Conservation (phyloP, 2,329 filamentous ascomycete species). For the Blastomyces emzantsi region DNA sequence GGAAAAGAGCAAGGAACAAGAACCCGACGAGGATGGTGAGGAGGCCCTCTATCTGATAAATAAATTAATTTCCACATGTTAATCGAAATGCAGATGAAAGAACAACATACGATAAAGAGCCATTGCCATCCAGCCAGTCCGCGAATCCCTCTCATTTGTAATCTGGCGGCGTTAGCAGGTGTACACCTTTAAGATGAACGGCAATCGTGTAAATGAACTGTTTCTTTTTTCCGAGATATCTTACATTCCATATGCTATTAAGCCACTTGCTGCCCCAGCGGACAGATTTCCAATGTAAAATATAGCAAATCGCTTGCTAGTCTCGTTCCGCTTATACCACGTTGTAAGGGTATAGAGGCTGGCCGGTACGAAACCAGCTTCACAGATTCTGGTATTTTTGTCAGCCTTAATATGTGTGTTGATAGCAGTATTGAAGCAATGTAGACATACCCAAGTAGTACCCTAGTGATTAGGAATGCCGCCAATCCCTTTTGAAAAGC, state of each 20-base stretch:
- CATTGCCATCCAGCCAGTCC: slow-evolving; percentile 45
- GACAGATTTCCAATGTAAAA: slow-evolving; percentile 46
- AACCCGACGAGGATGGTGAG: slow-evolving; percentile 10
- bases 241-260: slow-evolving; percentile 22
- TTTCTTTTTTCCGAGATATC: background rate
- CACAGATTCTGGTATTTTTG: slow-evolving; percentile 28
- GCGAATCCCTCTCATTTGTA: slow-evolving; percentile 42
- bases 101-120: slow-evolving; percentile 42
- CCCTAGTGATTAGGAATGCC: slow-evolving; percentile 38
- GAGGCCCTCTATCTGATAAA: slow-evolving; percentile 10
- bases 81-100: slow-evolving; percentile 39
- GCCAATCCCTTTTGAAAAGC: slow-evolving; percentile 39
- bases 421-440: background rate
- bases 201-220: background rate
- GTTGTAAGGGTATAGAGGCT: slow-evolving; percentile 42
- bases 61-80: background rate
- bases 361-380: slow-evolving; percentile 46
- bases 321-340: slow-evolving; percentile 44
- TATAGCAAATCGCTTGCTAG: slow-evolving; percentile 42
- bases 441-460: slow-evolving; percentile 35
- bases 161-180: slow-evolving; percentile 28
- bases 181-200: background rate
- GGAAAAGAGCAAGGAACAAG: slow-evolving; percentile 25
- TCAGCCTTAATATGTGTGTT: background rate
- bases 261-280: slow-evolving; percentile 30